Conservation (phyloP, 1,284 basidiomycete genomes). For the Malassezia restricta region DNA sequence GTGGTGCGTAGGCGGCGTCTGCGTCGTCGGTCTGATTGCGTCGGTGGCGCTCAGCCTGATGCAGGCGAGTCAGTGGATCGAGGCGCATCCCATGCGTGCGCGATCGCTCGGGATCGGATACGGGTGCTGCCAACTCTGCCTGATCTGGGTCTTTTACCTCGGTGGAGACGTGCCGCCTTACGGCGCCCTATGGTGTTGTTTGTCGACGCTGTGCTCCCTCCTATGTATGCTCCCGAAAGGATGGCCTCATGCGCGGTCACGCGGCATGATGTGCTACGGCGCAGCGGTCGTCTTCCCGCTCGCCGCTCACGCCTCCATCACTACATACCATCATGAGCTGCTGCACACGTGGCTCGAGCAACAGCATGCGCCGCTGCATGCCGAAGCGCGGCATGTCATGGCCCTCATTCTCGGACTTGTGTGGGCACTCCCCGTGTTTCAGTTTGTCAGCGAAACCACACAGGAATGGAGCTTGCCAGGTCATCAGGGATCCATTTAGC, state of each 20-base stretch:
- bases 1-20: neutral
- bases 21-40: neutral
- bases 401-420: conserved; percentile 10
- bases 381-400: conserved; percentile 5
- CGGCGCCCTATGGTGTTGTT: neutral
- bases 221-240: neutral
- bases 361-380: neutral
- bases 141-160: neutral
- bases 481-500: neutral
- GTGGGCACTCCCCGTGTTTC: conserved; percentile 12
- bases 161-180: neutral
- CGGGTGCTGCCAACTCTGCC: neutral
- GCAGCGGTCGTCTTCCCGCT: conserved; percentile 1
- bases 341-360: conserved; percentile 5
- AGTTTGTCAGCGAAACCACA: conserved; percentile 9
- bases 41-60: conserved; percentile 7
- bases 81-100: conserved; percentile 4
- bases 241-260: conserved; percentile 3
- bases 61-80: conserved; percentile 11
- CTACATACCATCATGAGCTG: neutral
- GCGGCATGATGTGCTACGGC: neutral
- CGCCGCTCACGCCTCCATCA: conserved; percentile 3
- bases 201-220: neutral
- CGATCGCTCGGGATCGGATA: neutral
- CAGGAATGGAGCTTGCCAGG: conserved; percentile 7